Evolutionary conservation across 352 stramenopile species (phyloP), one percentile per base, ranked within the genome.

Genomic region (Globisporangium sylvaticum): DNA sequence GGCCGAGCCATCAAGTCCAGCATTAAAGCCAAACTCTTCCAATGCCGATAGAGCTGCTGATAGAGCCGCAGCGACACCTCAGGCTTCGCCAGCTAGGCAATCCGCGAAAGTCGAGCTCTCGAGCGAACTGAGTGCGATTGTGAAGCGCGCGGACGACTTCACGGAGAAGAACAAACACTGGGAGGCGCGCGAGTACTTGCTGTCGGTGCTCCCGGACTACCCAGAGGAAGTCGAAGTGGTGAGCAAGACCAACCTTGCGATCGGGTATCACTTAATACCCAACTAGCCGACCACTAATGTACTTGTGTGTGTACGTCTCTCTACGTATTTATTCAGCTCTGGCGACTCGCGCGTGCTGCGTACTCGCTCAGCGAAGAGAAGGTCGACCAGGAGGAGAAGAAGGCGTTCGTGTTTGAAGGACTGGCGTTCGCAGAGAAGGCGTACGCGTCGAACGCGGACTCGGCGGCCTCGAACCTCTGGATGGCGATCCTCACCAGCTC

Each of bases 401-500:
- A 88, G 25, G 64, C 69, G 0, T 62, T 88, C 6, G 79, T 80
- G 24, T 80, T 78, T 60, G 81, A 92, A 72, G 84, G 84, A 0
- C 68, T 88, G 3, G 63, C 64, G 42, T 73, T 74, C 54, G 81
- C 81, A 24, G 74, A 91, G 67, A 79, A 79, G 15, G 83, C 82
- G 10, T 89, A 87, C 62, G 70, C 65, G 4, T 37, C 75, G 3
- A 67, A 89, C 60, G 64, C 71, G 3, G 78, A 90, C 63, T 78
- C 67, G 5, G 84, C 79, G 15, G 69, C 77, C 2, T 73, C 80
- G 10, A 91, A 91, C 71, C 88, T 91, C 58, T 92, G 84, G 84
- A 88, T 90, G 78, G 83, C 73, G 56, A 91, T 91, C 58, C 79
- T 92, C 71, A 88, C 73, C 7, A 85, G 80, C 50, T 80, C 77